Evolutionary conservation across 768 basidiomycete species (phyloP), one percentile per base, ranked within the genome.

Genomic region (Porpolomopsis calyptriformis): DNA sequence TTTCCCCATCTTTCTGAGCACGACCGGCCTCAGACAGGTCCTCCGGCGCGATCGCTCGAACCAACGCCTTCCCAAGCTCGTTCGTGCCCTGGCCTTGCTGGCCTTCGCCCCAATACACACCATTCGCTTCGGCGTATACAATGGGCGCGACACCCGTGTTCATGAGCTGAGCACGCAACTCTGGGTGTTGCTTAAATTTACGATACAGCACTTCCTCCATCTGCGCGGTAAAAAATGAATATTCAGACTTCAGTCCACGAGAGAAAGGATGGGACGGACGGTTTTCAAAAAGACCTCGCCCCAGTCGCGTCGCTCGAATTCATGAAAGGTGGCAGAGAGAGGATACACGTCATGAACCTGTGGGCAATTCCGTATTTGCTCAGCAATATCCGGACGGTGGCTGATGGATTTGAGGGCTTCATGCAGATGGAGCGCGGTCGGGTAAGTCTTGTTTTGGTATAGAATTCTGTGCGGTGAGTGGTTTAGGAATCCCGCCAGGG

Each of bases 171-270:
- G 49, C 48, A 27, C 77, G 73, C 45, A 89, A 59, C 24, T 72
- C 64, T 0, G 73, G 64, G 55, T 90, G 82, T 63, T 89, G 86
- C 40, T 64, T 70, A 54, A 89, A 81, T 57, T 90, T 90, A 49
- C 69, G 54, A 49, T 70, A 70, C 40, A 87, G 53, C 27, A 81
- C 82, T 6, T 81, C 75, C 35, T 82, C 76, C 77, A 85, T 76
- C 84, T 85, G 47, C 36, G 46, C 4, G 26, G 18, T 18, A 34
- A 39, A 18, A 10, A 38, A 24, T 23, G 19, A 26, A 20, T 3
- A 37, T 37, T 18, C 16, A 27, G 23, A n/a, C n/a, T n/a, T n/a
- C n/a, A n/a, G n/a, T n/a, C n/a, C n/a, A n/a, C n/a, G 10, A 4
- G 45, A 14, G 25, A 45, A 18, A 16, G 8, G 22, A 25, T 43